Base-by-base conservation (phyloP, 805 yeast species). In the Spathaspora boniae region DNA sequence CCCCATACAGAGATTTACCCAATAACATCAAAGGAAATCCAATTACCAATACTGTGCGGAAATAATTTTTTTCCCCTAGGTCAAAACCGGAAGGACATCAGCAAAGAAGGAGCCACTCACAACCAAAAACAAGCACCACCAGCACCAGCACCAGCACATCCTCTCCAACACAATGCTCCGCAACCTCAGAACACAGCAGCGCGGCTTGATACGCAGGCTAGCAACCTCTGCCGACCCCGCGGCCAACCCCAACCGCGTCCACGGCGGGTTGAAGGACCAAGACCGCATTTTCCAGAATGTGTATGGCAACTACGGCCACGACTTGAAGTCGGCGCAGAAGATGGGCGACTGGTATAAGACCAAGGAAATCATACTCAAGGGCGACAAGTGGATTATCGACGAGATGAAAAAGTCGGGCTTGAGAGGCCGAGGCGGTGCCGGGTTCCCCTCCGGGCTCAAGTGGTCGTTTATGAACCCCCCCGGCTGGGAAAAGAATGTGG, bases 391-490 rank as follows among this genome's bases (percentile, higher is more conserved):
- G 95, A 86, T 86, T 61, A 86, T 86, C 53, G 87, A 82, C 54
- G 91, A 86, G 65, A 80, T 83, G 70, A 86, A 86, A 58, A 74
- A 78, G 51, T 81, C 89, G 16, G 95, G 95, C 16, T 71, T 86
- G 45, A 77, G 95, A 58, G 95, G 95, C 40, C 78, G 95, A 62
- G 95, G 95, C 41, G 95, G 95, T 54, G 95, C 95, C 30, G 95
- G 95, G 12, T 86, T 86, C 72, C 95, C 95, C 36, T 78, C 88
- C 16, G 95, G 95, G 21, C 74, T 86, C 54, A 86, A 86, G 63
- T 86, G 94, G 94, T 83, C 93, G 16, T 86, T 86, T 58, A 86
- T 86, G 95, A 86, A 86, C 65, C 95, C 95, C 30, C 95, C 95
- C 37, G 93, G 93, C 40, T 86, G 95, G 95, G 94, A 86, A 43